Percentiles rank a stretch among this genome's conserved stretches.
These are phyloP conservation scores for Ophiostoma tasmaniense DNA, from an alignment of 2,329 filamentous ascomycete species.

Conservation along the genomic window DNA sequence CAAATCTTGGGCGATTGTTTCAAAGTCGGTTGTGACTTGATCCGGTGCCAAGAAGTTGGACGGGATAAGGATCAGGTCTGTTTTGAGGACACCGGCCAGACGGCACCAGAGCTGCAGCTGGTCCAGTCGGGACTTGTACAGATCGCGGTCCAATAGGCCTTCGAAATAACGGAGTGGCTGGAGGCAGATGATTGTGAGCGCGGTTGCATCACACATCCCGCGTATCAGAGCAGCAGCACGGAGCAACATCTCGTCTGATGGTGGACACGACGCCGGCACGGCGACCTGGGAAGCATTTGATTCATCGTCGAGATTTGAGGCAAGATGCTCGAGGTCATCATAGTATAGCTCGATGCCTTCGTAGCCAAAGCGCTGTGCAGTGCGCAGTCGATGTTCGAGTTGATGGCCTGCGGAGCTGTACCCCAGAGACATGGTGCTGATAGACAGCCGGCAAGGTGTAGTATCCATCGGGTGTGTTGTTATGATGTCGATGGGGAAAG, in stretches of 20 bases:
- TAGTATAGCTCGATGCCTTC: slow-evolving; percentile 54
- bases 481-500: neutral
- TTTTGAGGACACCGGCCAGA: slow-evolving; percentile 46
- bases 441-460: slow-evolving; percentile 12
- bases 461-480: neutral
- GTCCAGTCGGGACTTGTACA: slow-evolving; percentile 40
- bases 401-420: slow-evolving; percentile 18
- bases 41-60: slow-evolving; percentile 43
- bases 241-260: slow-evolving; percentile 22
- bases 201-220: slow-evolving; percentile 36
- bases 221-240: slow-evolving; percentile 39
- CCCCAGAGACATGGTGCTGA: slow-evolving; percentile 21
- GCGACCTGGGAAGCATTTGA: neutral
- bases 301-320: slow-evolving; percentile 22
- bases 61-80: slow-evolving; percentile 55
- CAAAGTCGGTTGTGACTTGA: slow-evolving; percentile 29
- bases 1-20: slow-evolving; percentile 46
- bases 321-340: slow-evolving; percentile 50
- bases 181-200: slow-evolving; percentile 43
- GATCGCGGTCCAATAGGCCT: slow-evolving; percentile 43
- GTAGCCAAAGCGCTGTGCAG: slow-evolving; percentile 31
- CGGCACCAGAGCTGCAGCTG: slow-evolving; percentile 52
- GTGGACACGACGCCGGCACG: neutral
- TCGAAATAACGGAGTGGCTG: slow-evolving; percentile 60
- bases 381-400: slow-evolving; percentile 15